Conservation (phyloP, 257 asterid species). For the Cruciata laevipes region DNA sequence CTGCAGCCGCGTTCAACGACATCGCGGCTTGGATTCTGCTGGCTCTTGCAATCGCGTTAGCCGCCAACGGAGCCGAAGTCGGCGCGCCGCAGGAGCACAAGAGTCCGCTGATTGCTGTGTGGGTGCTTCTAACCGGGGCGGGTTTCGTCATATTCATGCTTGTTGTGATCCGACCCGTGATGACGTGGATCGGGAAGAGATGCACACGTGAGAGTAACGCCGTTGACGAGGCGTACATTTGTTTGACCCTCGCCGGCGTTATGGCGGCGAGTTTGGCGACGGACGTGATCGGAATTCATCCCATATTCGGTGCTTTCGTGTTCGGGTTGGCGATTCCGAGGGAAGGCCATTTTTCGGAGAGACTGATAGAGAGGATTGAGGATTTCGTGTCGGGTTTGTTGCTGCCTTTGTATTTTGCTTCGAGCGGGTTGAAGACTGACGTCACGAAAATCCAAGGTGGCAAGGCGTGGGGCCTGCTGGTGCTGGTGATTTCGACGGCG, state of each 20-base stretch:
- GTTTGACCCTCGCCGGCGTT: slow-evolving; percentile 52
- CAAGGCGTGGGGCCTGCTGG: slow-evolving; percentile 51
- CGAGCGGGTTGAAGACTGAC: slow-evolving; percentile 53
- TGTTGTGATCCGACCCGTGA: slow-evolving; percentile 39
- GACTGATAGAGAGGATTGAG: slow-evolving; percentile 41
- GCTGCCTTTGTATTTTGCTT: slow-evolving; percentile 56
- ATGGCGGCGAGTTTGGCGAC: slow-evolving; percentile 47
- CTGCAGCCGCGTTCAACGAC: slow-evolving; percentile 62
- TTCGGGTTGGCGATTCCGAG: slow-evolving; percentile 55
- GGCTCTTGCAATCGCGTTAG: slow-evolving; percentile 58
- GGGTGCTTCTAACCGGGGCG: slow-evolving; percentile 44
- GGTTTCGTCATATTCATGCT: slow-evolving; percentile 46
- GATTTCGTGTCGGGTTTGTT: slow-evolving; percentile 50
- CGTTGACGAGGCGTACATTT: slow-evolving; percentile 39
- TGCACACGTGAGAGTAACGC: slow-evolving; percentile 30
- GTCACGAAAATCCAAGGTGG: slow-evolving; percentile 30
- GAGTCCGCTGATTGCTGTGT: slow-evolving; percentile 36
- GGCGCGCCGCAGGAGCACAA: slow-evolving; percentile 21
- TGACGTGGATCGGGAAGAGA: slow-evolving; percentile 37
- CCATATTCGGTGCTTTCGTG: slow-evolving; percentile 31
- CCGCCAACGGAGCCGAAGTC: slow-evolving; percentile 31
- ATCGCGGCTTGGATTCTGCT: slow-evolving; percentile 61
- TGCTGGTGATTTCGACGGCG: slow-evolving; percentile 41
- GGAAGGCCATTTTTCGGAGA: slow-evolving; percentile 34
- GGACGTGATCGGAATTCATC: slow-evolving; percentile 42